Conservation (phyloP, 2,329 filamentous ascomycete species). For the Claviceps quebecensis region DNA sequence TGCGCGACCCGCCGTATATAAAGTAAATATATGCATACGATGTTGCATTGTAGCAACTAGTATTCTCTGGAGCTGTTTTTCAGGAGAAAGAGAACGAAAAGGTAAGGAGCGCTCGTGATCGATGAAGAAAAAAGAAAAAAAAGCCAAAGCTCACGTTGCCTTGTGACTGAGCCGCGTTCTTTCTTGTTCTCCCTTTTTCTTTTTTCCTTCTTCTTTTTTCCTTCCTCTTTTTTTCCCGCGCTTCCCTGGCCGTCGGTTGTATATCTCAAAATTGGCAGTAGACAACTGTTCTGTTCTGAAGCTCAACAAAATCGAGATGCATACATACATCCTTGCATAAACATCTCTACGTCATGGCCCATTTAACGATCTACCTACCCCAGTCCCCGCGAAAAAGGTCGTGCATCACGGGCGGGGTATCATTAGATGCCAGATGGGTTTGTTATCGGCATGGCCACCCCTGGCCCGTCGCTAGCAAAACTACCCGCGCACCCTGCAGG, state of each 20-base stretch:
- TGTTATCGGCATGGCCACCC: no score
- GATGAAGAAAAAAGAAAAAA: background rate
- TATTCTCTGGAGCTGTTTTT: background rate
- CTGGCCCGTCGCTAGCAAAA: no score
- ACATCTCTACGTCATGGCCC: background rate
- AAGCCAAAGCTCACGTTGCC: background rate
- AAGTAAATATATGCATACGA: background rate
- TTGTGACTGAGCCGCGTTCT: background rate
- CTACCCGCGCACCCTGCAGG: no score
- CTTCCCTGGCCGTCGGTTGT: background rate
- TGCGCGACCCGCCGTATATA: no score
- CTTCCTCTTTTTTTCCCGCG: background rate
- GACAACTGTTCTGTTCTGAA: no score
- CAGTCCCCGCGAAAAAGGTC: slow-evolving; percentile 22
- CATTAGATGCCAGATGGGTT: no score
- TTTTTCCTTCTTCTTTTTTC: background rate
- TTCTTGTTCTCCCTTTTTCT: background rate
- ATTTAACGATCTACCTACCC: slow-evolving; percentile 23
- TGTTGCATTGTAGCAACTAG: background rate
- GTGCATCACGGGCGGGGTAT: slow-evolving; percentile 31
- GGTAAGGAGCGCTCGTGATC: background rate
- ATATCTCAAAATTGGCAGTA: no score
- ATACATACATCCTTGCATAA: no score
- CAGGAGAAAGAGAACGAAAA: background rate
- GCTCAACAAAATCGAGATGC: no score